Base-by-base conservation (phyloP, 2,329 filamentous ascomycete species). In the Trichoderma koningii region DNA sequence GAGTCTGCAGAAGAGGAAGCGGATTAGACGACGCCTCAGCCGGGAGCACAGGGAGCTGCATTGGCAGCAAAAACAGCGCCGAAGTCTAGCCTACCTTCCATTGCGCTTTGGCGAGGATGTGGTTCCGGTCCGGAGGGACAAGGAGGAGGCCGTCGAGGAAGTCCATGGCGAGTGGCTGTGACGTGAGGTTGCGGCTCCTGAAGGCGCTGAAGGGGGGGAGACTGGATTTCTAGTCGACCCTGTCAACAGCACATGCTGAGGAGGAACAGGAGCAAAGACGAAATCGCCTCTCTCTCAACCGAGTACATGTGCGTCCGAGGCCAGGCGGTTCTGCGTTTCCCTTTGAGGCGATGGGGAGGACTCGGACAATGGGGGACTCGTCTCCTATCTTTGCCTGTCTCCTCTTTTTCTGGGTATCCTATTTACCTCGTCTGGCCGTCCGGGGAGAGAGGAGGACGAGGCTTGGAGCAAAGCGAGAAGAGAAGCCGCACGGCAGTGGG, bases 51-150 rank as follows among this genome's bases (percentile, higher is more conserved):
- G 10, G 15, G 67, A 51, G 21, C 34, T 61, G 38, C n/a, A 41
- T 64, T 68, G 63, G 68, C 62, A 57, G n/a, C 19, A 47, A 30
- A 19, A 60, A 28, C n/a, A 67, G 55, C 21, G 14, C 34, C 34
- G 14, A 26, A 59, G 45, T 77, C 59, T 70, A 84, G 45, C 77
- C 59, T 70, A 84, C 82, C 80, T 85, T 85, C 82, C 82, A 85
- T 53, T 80, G 70, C 55, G 81, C 78, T 68, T 81, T 76, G 50
- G 81, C 81, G 57, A 85, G 77, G 50, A 85, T 81, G 67, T 81
- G 80, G 62, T 77, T 78, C 56, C 82, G 76, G 62, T 85, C 82
- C 42, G 82, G 82, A 50, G 82, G 82, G 45, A 82, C 78, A 71
- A 83, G 72, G 70, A 85, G 76, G 66, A 79, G 71, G 34, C 82